Evolutionary conservation across 1,284 basidiomycete genomes (phyloP).

Genomic region (Leccinum fallax): DNA sequence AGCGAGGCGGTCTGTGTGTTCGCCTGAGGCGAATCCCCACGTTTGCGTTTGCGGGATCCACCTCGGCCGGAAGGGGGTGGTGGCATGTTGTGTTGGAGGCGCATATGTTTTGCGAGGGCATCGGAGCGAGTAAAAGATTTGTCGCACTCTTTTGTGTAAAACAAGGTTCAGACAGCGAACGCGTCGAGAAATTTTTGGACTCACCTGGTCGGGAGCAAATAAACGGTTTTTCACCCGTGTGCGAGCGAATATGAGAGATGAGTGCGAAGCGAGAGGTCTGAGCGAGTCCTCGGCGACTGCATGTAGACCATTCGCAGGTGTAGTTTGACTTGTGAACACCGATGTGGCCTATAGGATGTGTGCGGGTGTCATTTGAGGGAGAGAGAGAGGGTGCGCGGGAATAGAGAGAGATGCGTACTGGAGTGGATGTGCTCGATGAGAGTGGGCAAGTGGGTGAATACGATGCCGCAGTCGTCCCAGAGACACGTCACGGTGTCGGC

Average conservation of each 20-base stretch:
- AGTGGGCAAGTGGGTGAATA: conserved; percentile 69
- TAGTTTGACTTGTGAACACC: conserved; percentile 87
- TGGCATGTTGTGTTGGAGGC: conserved; percentile 80
- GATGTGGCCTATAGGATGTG: conserved; percentile 61
- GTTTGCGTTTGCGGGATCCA: conserved; percentile 67
- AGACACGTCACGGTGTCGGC: conserved; percentile 64
- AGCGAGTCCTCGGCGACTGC: conserved; percentile 73
- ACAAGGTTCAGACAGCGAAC: background rate
- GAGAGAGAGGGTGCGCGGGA: background rate
- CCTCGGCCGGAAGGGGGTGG: conserved; percentile 73
- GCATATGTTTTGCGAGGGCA: conserved; percentile 89
- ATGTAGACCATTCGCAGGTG: conserved; percentile 87
- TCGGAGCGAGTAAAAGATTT: conserved; percentile 92
- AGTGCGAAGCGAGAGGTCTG: conserved; percentile 89
- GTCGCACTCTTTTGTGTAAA: conserved; percentile 81
- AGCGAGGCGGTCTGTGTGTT: conserved; percentile 27
- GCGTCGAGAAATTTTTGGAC: too few species aligned
- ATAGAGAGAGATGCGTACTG: conserved; percentile 45
- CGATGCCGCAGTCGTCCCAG: conserved; percentile 77
- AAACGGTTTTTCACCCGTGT: conserved; percentile 92
- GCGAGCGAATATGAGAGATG: conserved; percentile 84
- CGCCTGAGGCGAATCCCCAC: conserved; percentile 40
- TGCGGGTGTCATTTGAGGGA: background rate
- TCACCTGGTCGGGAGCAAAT: conserved; percentile 78
- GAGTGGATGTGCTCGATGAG: conserved; percentile 81